A percentile compares a stretch with the other conserved stretches of the same genome.
Evolutionary conservation across 2,329 filamentous ascomycete species (phyloP).

Genomic region (Balansia obtecta): DNA sequence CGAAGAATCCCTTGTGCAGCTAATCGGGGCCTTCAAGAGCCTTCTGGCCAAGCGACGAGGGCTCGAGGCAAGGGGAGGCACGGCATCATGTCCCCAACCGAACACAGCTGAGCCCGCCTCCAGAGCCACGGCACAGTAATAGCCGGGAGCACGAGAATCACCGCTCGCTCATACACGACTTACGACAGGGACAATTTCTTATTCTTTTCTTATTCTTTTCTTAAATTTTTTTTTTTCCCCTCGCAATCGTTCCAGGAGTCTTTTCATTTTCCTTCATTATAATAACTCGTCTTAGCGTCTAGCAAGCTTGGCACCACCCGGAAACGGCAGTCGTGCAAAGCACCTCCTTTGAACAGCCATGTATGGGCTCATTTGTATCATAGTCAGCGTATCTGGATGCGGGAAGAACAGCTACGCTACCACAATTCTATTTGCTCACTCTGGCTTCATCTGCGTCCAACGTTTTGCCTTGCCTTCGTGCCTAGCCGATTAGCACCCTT

Average conservation of each 20-base stretch:
- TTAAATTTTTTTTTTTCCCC: not conserved
- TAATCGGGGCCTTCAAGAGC: slow-evolving; percentile 86
- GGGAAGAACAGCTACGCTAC: not conserved
- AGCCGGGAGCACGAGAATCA: not conserved
- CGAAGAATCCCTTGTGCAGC: slow-evolving; percentile 73
- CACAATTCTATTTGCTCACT: not conserved
- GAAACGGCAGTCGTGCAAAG: no score
- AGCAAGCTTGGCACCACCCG: not conserved
- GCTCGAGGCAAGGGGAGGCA: slow-evolving; percentile 36
- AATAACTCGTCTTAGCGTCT: no score
- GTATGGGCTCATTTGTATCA: not conserved
- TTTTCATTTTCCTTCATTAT: not conserved
- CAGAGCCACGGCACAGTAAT: not conserved
- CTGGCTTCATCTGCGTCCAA: no score
- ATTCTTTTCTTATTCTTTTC: not conserved
- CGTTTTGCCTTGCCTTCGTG: no score
- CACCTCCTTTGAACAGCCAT: no score
- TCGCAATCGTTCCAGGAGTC: not conserved
- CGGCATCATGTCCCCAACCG: slow-evolving; percentile 11
- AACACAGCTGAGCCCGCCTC: not conserved
- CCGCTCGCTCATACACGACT: not conserved
- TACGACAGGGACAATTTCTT: not conserved
- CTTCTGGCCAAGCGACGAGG: slow-evolving; percentile 60
- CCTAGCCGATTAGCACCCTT: no score
- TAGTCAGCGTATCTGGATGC: not conserved